Percentiles rank a stretch among this genome's conserved stretches.
phyloP scores from a whole-genome alignment of 495 filamentous ascomycete species.

The Tetracladium marchalianum region DNA sequence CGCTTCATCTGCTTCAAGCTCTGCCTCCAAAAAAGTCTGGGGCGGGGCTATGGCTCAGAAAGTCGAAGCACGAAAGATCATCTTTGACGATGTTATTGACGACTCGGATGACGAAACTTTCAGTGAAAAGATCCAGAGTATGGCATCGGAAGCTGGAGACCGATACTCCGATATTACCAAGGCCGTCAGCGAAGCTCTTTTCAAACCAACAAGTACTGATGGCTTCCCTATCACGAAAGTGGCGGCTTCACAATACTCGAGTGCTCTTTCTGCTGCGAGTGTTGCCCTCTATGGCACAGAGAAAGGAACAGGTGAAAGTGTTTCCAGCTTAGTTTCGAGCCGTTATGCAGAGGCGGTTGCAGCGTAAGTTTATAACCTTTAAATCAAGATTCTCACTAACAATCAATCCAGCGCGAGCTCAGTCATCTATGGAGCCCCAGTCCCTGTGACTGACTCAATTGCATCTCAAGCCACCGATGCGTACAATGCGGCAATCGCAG shows the following conservation, averaged over 20 bases:
- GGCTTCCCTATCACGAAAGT: slow-evolving; percentile 36
- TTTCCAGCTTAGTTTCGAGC: slow-evolving; percentile 41
- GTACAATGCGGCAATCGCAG: slow-evolving; percentile 42
- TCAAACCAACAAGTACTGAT: slow-evolving; percentile 30
- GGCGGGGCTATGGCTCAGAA: slow-evolving; percentile 46
- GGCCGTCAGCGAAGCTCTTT: slow-evolving; percentile 43
- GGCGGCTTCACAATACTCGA: slow-evolving; percentile 36
- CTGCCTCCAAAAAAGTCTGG: slow-evolving; percentile 33
- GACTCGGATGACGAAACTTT: slow-evolving; percentile 31
- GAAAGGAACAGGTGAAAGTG: slow-evolving; percentile 37
- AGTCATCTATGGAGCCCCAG: slow-evolving; percentile 51
- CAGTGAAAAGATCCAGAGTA: slow-evolving; percentile 38
- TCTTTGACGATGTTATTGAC: slow-evolving; percentile 43
- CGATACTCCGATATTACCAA: slow-evolving; percentile 39
- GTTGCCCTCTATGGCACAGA: slow-evolving; percentile 47
- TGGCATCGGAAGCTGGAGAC: slow-evolving; percentile 40
- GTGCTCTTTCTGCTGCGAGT: slow-evolving; percentile 47
- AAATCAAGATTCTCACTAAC: background rate
- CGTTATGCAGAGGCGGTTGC: slow-evolving; percentile 49
- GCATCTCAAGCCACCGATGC: slow-evolving; percentile 40
- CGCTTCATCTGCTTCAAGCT: slow-evolving; percentile 11
- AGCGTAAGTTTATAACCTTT: slow-evolving; percentile 26
- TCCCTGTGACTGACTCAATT: slow-evolving; percentile 31
- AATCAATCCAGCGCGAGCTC: slow-evolving; percentile 36
- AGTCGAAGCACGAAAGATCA: slow-evolving; percentile 36